phyloP scores from a whole-genome alignment of 805 yeast species.

The Lipomyces starkeyi region DNA sequence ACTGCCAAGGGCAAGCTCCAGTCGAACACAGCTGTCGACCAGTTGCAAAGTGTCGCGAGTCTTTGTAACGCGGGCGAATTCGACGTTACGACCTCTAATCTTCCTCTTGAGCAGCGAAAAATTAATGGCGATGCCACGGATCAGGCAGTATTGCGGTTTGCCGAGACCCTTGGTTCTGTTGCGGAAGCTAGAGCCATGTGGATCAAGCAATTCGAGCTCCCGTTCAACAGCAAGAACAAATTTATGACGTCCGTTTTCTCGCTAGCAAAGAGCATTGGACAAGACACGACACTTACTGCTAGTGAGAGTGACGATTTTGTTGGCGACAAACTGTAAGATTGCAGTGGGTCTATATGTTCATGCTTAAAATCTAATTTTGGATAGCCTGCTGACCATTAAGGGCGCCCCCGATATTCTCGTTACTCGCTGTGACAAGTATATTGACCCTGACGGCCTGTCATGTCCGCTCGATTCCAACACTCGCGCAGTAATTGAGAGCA shows the following conservation, averaged over 20 bases:
- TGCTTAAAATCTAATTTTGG: not conserved
- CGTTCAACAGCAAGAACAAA: constrained; percentile 57
- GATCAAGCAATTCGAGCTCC: constrained; percentile 44
- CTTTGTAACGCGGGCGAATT: constrained; percentile 39
- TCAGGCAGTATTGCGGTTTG: constrained; percentile 51
- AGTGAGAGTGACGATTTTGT: not conserved
- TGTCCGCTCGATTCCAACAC: constrained; percentile 45
- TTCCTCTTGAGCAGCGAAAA: constrained; percentile 28
- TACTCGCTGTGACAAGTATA: constrained; percentile 48
- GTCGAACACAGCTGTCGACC: not conserved
- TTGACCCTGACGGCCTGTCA: constrained; percentile 45
- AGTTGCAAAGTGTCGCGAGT: not conserved
- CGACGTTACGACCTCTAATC: constrained; percentile 25
- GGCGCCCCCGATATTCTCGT: constrained; percentile 61
- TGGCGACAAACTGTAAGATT: constrained; percentile 13
- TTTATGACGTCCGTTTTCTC: constrained; percentile 37
- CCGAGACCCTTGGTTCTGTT: constrained; percentile 38
- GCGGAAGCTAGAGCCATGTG: constrained; percentile 1
- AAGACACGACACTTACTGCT: not conserved
- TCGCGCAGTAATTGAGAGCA: constrained; percentile 38
- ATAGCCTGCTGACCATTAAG: constrained; percentile 49
- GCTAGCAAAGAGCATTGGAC: not conserved
- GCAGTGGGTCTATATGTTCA: not conserved
- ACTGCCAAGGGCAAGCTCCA: not conserved
- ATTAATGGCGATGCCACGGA: constrained; percentile 59